Evolutionary conservation across 2,329 filamentous ascomycete species (phyloP).

Genomic region (Cladophialophora immunda): DNA sequence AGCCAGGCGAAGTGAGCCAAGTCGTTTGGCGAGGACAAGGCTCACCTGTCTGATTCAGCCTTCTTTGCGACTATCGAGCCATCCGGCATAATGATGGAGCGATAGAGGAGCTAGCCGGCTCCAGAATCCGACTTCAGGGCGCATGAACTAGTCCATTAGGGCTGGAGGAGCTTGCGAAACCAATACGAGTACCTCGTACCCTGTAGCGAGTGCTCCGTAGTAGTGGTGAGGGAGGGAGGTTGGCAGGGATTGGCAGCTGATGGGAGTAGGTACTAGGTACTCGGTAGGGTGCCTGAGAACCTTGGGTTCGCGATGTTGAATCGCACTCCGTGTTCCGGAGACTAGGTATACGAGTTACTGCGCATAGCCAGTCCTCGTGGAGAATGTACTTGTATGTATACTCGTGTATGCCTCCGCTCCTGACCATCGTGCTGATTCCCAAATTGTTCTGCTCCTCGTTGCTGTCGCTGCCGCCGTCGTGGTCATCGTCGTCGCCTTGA

Average conservation of each 20-base stretch:
- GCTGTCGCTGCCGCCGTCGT: not conserved
- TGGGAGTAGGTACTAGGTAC: not conserved
- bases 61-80: not conserved
- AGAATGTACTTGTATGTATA: not conserved
- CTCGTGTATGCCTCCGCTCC: not conserved
- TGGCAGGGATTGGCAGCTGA: not conserved
- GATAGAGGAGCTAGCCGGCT: conserved; percentile 2
- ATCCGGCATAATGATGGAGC: not conserved
- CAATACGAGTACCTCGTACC: no score
- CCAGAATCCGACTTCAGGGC: not conserved
- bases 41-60: not conserved
- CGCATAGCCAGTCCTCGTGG: not conserved
- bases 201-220: not conserved
- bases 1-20: not conserved
- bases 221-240: not conserved
- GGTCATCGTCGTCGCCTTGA: not conserved
- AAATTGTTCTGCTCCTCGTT: not conserved
- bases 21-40: not conserved
- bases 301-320: not conserved
- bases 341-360: not conserved
- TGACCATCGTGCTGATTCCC: not conserved
- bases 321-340: not conserved
- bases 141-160: not conserved
- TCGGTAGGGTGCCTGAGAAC: not conserved
- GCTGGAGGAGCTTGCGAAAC: not conserved